A percentile compares a stretch with the other conserved stretches of the same genome.
phyloP scores from a whole-genome alignment of 192 early-diverging fungal species.

The Coemansia sp. region DNA sequence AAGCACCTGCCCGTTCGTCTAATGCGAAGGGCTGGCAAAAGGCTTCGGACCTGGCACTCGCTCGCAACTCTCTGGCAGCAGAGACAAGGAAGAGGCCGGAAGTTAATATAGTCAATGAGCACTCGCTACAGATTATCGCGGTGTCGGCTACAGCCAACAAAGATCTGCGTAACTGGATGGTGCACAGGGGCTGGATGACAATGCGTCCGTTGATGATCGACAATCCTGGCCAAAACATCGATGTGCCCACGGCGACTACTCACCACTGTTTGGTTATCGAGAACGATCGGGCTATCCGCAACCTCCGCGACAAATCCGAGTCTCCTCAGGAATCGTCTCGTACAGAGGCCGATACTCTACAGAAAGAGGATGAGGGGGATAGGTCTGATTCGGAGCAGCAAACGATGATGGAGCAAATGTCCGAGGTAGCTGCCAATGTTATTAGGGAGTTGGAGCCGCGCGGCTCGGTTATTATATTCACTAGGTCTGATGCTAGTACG shows the following conservation, averaged over 20 bases:
- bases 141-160: slow-evolving; percentile 39
- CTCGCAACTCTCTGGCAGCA: not conserved
- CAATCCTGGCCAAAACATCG: not conserved
- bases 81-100: not conserved
- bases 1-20: not conserved
- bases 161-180: slow-evolving; percentile 25
- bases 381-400: not conserved
- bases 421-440: slow-evolving; percentile 41
- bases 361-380: not conserved
- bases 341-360: not conserved
- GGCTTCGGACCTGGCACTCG: not conserved
- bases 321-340: not conserved
- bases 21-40: slow-evolving; percentile 19
- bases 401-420: slow-evolving; percentile 28
- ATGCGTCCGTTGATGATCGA: not conserved
- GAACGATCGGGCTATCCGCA: slow-evolving; percentile 29
- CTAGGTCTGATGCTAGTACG: slow-evolving; percentile 29
- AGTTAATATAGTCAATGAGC: slow-evolving; percentile 9
- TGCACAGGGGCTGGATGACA: slow-evolving; percentile 27
- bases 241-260: not conserved
- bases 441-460: slow-evolving; percentile 15
- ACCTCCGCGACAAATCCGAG: slow-evolving; percentile 12
- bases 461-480: slow-evolving; percentile 31
- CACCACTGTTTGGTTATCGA: slow-evolving; percentile 51
- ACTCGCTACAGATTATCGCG: slow-evolving; percentile 28